phyloP scores from a whole-genome alignment of 148 eudicot genomes.

The Drosera capensis region DNA sequence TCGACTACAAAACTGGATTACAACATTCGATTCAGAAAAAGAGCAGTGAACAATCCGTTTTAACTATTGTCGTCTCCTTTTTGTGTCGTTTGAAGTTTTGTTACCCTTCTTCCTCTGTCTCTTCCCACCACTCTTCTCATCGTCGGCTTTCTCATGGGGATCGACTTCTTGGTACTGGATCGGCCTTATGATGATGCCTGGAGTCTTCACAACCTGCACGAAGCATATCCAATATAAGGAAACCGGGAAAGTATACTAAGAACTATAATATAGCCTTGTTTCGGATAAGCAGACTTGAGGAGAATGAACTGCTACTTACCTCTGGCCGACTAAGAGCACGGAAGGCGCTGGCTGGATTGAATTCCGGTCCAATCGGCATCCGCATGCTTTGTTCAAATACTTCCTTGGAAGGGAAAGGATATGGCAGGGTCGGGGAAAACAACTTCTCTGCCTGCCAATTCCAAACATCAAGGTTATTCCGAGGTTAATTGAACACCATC shows the following conservation, averaged over 20 bases:
- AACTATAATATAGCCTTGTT: no score
- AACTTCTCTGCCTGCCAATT: slow-evolving; percentile 67
- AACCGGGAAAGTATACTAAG: no score
- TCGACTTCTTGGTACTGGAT: slow-evolving; percentile 53
- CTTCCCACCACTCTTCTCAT: slow-evolving; percentile 23
- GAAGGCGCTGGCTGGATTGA: slow-evolving; percentile 50
- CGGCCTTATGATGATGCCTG: slow-evolving; percentile 76
- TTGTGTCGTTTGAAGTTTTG: not conserved
- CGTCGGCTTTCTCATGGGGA: slow-evolving; percentile 37
- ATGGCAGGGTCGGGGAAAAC: slow-evolving; percentile 50
- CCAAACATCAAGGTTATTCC: not conserved
- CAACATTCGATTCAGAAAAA: no score
- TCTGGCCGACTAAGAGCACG: slow-evolving; percentile 81
- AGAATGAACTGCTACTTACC: slow-evolving; percentile 23
- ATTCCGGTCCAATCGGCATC: slow-evolving; percentile 94
- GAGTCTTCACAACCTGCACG: slow-evolving; percentile 67
- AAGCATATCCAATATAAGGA: slow-evolving; percentile 6
- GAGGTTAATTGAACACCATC: not conserved
- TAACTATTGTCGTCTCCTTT: no score
- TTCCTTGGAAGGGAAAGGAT: slow-evolving; percentile 56
- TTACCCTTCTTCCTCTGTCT: slow-evolving; percentile 16
- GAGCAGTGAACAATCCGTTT: no score
- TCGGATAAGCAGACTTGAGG: not conserved
- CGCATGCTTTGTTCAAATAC: slow-evolving; percentile 59
- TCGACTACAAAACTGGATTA: no score